Evolutionary conservation across 345 rosid genomes (phyloP), one percentile per base, ranked within the genome.

Genomic region (Hibiscus trionum): DNA sequence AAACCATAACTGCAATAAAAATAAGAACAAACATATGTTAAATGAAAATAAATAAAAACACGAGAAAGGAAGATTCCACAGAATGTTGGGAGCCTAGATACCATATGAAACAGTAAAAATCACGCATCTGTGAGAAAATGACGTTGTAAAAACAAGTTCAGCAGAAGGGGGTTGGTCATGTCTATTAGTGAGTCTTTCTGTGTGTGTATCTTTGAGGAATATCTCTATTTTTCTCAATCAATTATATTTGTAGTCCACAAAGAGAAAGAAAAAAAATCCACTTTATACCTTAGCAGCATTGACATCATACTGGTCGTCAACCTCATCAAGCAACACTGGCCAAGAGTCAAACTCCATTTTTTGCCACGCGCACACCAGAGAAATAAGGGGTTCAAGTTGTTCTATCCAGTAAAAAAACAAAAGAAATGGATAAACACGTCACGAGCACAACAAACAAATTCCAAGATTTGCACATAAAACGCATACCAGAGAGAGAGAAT

Each of bases 1-100:
- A 85, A 95, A 91, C 99, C 99, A 95, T 72, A 95, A 83, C 99
- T 94, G 93, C 91, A 90, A 76, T 39, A 47, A 71, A 65, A 72
- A 78, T 4, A 16, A 31, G 29, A 39, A 67, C 31, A 55, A 61
- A 37, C 35, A 65, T 21, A 65, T 19, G 15, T 49, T 44, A 59
- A 31, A 19, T 4, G 42, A 60, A 26, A 27, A 71, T 9, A 72
- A 26, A 27, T 27, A 3, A 14, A 58, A 0, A 42, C 55, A 12
- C 5, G 44, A 65, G 55, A 44, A 19, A 3, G 46, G 9, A 39
- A 64, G 5, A 19, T 14, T 39, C 33, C 31, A 6, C n/a, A 26
- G n/a, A 17, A 37, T 9, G 7, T 17, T 17, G 26, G 49, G 21
- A 19, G 52, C 29, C 31, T 17, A n/a, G 16, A 35, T 35, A 62